Conservation (phyloP, 768 basidiomycete genomes). For the Xerocomellus dryophilus region DNA sequence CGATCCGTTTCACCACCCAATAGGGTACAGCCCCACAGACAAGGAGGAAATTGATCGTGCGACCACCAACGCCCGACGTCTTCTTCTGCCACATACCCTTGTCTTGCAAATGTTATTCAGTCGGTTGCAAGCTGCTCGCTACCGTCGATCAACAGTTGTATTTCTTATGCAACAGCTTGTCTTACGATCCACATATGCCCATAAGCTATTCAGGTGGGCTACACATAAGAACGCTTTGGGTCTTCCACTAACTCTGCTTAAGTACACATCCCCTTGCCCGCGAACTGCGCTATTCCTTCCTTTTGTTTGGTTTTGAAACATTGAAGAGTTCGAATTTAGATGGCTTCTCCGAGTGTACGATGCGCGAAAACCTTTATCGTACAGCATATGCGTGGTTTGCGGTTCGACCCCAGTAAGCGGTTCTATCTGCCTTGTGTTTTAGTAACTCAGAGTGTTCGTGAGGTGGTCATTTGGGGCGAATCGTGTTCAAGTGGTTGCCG, state of each 20-base stretch:
- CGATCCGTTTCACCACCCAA: conserved; percentile 84
- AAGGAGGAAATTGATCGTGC: conserved; percentile 78
- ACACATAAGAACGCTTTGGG: not conserved
- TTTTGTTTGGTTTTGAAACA: conserved; percentile 91
- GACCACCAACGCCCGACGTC: conserved; percentile 61
- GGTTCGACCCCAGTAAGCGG: conserved; percentile 82
- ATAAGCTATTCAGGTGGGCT: conserved; percentile 69
- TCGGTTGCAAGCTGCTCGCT: conserved; percentile 90
- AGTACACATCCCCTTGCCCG: conserved; percentile 92
- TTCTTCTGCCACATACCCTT: conserved; percentile 80
- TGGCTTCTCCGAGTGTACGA: conserved; percentile 67
- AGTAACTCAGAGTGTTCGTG: not conserved
- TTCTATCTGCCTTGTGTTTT: not conserved
- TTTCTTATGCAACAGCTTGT: conserved; percentile 82
- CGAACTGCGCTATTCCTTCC: conserved; percentile 85
- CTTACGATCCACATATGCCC: conserved; percentile 70
- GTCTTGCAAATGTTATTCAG: conserved; percentile 88
- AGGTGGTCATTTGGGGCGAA: conserved; percentile 98
- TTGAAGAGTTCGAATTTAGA: conserved; percentile 87
- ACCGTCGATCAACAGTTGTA: conserved; percentile 81
- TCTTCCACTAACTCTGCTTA: not conserved
- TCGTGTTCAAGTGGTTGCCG: conserved; percentile 84
- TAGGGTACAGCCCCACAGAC: conserved; percentile 88
- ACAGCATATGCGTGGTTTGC: conserved; percentile 91
- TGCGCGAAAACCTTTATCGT: conserved; percentile 73